phyloP scores from a whole-genome alignment of 441 rosid species.

The Codiaeum variegatum region DNA sequence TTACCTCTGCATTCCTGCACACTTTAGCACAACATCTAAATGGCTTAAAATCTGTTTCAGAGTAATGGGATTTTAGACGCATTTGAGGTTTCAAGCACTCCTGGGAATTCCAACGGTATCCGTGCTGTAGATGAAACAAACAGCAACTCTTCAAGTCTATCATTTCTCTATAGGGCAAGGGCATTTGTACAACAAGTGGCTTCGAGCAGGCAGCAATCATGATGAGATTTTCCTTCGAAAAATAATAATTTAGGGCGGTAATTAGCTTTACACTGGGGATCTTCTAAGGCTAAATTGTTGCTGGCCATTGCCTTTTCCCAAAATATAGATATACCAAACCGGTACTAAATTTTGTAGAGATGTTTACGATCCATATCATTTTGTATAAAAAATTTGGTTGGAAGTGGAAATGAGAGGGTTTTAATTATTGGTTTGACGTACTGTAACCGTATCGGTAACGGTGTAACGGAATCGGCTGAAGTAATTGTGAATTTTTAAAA shows the following conservation, averaged over 20 bases:
- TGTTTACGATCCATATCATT: constrained; percentile 14
- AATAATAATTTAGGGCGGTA: constrained; percentile 2
- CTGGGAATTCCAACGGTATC: constrained; percentile 26
- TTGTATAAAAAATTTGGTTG: neutral
- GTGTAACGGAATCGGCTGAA: too few species aligned
- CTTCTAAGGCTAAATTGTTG: neutral
- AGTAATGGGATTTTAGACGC: constrained; percentile 26
- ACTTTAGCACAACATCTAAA: neutral
- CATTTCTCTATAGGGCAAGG: constrained; percentile 45
- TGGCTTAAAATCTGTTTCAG: constrained; percentile 25
- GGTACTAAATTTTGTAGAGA: constrained; percentile 37
- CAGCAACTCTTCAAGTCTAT: constrained; percentile 31
- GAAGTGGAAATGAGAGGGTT: neutral
- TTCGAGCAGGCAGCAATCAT: constrained; percentile 30
- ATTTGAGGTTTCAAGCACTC: constrained; percentile 32
- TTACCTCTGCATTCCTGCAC: neutral
- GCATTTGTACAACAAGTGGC: constrained; percentile 35
- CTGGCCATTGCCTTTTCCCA: constrained; percentile 3
- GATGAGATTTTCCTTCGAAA: constrained; percentile 9
- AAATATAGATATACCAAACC: constrained; percentile 11
- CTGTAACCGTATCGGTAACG: too few species aligned
- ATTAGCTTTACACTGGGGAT: constrained; percentile 12
- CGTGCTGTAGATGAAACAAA: constrained; percentile 25
- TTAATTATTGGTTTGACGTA: too few species aligned
- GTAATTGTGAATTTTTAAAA: too few species aligned